Base-by-base conservation (phyloP, 768 basidiomycete genomes). In the Paxillus rubicundulus region DNA sequence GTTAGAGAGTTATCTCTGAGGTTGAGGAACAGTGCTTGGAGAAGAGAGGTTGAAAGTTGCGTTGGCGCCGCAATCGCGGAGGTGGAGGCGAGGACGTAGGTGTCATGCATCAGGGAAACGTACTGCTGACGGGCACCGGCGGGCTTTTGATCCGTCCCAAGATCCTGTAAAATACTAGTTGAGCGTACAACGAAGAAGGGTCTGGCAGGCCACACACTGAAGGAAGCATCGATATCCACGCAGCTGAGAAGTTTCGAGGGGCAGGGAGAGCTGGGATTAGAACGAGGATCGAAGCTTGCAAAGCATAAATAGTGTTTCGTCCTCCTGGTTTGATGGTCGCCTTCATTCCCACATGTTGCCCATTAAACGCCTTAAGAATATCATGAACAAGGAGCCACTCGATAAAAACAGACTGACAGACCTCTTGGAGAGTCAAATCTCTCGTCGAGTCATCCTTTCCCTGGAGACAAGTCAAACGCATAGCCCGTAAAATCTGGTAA, bases 1-100 rank as follows among this genome's bases (percentile, higher is more conserved):
- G 84, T 76, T 12, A 98, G 72, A 0, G 87, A 77, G 49, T 86
- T 86, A 28, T 86, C 81, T 47, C 79, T 82, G 12, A 96, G 72
- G 51, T 76, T 81, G 30, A 78, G 69, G 63, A 98, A 92, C 3
- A 95, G 70, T 0, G 75, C 64, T 50, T 77, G 80, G 20, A 93
- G 76, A 44, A 94, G 67, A 14, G 73, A 70, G 1, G 77, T 73
- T 0, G 87, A 77, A 8, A 92, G 68, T 13, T 47, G 52, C 20
- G 53, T 55, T 4, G 76, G 66, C 1, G 76, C 72, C 10, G 77
- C 66, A 0, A 77, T 64, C 7, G 77, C 66, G 5, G 82, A 78
- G 1, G 77, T 74, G 59, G 86, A 92, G 7, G 82, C 82, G 17
- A 91, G 62, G 16, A 62, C 68, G 70, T 97, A 98, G 4, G 92